phyloP scores from a whole-genome alignment of 306 rosid species.

The Argentina anserina region DNA sequence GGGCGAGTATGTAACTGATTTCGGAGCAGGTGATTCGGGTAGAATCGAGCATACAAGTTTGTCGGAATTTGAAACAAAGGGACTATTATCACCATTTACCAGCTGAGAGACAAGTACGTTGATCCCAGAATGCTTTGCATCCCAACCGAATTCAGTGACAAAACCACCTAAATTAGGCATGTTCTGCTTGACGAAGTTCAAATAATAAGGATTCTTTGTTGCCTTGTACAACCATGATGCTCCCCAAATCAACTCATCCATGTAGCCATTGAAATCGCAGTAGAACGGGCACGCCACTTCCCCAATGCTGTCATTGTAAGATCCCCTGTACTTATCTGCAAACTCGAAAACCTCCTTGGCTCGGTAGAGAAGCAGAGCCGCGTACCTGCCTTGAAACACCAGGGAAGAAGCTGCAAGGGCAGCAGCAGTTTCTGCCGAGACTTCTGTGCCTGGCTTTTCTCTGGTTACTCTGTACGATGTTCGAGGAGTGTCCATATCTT shows the following conservation, averaged over 20 bases:
- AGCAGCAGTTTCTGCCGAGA: background rate
- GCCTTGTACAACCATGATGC: background rate
- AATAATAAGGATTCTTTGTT: background rate
- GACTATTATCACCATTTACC: background rate
- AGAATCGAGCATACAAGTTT: background rate
- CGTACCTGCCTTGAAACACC: background rate
- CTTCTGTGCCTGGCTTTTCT: background rate
- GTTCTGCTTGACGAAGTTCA: background rate
- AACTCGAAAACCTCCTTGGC: constrained; percentile 35
- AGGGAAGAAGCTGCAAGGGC: constrained; percentile 1
- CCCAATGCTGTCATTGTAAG: constrained; percentile 30
- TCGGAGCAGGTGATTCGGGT: background rate
- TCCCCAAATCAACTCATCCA: background rate
- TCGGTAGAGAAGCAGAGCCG: background rate
- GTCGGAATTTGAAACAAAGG: background rate
- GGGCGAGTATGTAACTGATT: background rate
- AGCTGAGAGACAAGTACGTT: background rate
- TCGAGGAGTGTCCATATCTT: background rate
- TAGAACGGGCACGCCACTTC: background rate
- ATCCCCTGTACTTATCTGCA: constrained; percentile 43
- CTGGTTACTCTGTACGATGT: background rate
- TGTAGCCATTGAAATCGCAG: constrained; percentile 5
- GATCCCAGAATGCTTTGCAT: background rate
- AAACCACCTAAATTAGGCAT: background rate
- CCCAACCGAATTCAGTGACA: background rate